phyloP scores from a whole-genome alignment of 371 early-diverging fungal species.

The Batkoa obscura region DNA sequence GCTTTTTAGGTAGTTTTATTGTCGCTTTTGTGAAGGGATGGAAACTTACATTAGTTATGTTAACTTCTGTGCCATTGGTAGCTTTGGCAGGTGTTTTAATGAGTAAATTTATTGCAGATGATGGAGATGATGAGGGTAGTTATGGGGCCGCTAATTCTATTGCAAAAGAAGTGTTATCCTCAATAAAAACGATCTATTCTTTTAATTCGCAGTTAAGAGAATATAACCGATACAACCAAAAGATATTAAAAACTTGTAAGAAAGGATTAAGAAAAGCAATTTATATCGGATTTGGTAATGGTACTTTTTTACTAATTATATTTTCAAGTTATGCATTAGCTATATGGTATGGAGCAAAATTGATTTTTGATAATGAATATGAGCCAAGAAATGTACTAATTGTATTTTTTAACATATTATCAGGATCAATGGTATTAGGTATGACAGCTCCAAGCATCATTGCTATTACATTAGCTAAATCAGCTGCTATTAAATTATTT shows the following conservation, averaged over 20 bases:
- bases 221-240: not conserved
- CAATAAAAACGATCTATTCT: slow-evolving; percentile 60
- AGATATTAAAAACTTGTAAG: not conserved
- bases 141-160: not conserved
- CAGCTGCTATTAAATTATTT: slow-evolving; percentile 45
- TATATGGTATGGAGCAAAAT: slow-evolving; percentile 30
- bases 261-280: slow-evolving; percentile 5
- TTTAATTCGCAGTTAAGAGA: slow-evolving; percentile 22
- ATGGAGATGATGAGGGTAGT: not conserved
- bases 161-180: not conserved
- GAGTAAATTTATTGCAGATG: slow-evolving; percentile 27
- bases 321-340: slow-evolving; percentile 33
- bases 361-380: slow-evolving; percentile 13
- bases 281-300: slow-evolving; percentile 23
- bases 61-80: slow-evolving; percentile 24
- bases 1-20: slow-evolving; percentile 9
- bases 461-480: slow-evolving; percentile 31
- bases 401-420: slow-evolving; percentile 26
- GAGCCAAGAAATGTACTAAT: slow-evolving; percentile 18
- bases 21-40: slow-evolving; percentile 39
- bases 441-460: slow-evolving; percentile 29
- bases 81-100: slow-evolving; percentile 6
- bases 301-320: slow-evolving; percentile 30
- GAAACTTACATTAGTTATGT: slow-evolving; percentile 41
- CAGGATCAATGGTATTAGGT: slow-evolving; percentile 24